phyloP scores from a whole-genome alignment of 2,329 filamentous ascomycete genomes.

The Sphaerulina vaccinii region DNA sequence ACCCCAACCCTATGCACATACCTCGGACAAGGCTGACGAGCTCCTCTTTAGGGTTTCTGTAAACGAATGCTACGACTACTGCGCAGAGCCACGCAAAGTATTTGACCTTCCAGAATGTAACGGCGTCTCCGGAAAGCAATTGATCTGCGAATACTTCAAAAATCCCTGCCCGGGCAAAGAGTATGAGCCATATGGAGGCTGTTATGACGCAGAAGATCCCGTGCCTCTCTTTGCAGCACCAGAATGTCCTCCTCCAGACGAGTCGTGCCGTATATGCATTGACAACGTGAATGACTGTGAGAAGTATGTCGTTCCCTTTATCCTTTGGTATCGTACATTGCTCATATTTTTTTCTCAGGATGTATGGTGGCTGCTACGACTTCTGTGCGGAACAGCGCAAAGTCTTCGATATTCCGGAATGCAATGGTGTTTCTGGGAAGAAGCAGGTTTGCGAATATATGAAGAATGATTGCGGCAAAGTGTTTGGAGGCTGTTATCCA shows the following conservation, averaged over 20 bases:
- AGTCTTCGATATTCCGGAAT: constrained; percentile 9
- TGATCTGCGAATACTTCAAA: constrained; percentile 5
- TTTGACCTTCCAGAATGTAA: constrained; percentile 16
- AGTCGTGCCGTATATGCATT: background rate
- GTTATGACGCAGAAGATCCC: background rate
- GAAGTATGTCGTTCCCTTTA: background rate
- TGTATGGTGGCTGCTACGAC: constrained; percentile 10
- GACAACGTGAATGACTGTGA: constrained; percentile 2
- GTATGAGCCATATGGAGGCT: background rate
- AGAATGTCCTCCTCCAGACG: background rate
- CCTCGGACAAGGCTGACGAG: background rate
- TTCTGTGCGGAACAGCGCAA: constrained; percentile 1
- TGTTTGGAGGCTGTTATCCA: constrained; percentile 1
- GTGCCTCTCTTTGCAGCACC: background rate
- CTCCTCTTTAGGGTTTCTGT: background rate
- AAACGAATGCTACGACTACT: constrained; percentile 11
- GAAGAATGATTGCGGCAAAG: background rate
- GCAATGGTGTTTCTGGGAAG: constrained; percentile 5
- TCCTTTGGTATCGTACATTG: background rate
- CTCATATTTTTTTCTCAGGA: background rate
- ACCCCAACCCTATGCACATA: too few relatives aligned
- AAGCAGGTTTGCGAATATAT: constrained; percentile 8
- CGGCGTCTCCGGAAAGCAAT: constrained; percentile 3
- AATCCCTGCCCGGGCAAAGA: background rate
- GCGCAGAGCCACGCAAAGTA: constrained; percentile 1